Evolutionary conservation across 1,284 basidiomycete species (phyloP), one percentile per base, ranked within the genome.

Genomic region (Peniophora sp.): DNA sequence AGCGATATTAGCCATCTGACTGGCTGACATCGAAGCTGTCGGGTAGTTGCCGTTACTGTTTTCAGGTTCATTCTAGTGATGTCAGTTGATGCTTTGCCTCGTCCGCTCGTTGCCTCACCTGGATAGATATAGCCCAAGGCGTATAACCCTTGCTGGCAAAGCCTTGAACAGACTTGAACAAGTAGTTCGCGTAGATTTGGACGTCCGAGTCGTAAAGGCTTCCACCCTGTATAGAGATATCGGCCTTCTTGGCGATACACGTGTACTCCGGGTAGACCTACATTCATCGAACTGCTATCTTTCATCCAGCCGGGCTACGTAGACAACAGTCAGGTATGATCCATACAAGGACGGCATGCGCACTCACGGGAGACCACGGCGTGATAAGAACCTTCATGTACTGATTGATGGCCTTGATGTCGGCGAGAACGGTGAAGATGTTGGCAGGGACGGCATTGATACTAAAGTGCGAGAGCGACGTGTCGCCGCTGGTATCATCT

Each of bases 221-320:
- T 15, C 74, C 75, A 5, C 24, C 17, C 20, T 3, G 23, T 36
- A 14, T 48, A 49, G 42, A 5, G 17, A 34, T 49, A n/a, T n/a
- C n/a, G n/a, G n/a, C n/a, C n/a, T n/a, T n/a, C n/a, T n/a, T n/a
- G n/a, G n/a, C n/a, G n/a, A n/a, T n/a, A n/a, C n/a, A n/a, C n/a
- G n/a, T n/a, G n/a, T n/a, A n/a, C n/a, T n/a, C n/a, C n/a, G n/a
- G n/a, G n/a, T 66, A 32, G 62, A 67, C n/a, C 74, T 75, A 2
- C 76, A 3, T 70, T 62, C 68, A 76, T 73, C 2, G 67, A 67
- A 3, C 61, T 64, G 36, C 66, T 70, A 48, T 60, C 62, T 57
- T 77, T 79, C 75, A 78, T 76, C 76, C 76, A 79, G 11, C 63
- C 74, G 3, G 76, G 77, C 75, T 41, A 15, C 8, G n/a, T n/a